Base-by-base conservation (phyloP, 2,329 filamentous ascomycete genomes). In the Endocalyx cinctus region DNA sequence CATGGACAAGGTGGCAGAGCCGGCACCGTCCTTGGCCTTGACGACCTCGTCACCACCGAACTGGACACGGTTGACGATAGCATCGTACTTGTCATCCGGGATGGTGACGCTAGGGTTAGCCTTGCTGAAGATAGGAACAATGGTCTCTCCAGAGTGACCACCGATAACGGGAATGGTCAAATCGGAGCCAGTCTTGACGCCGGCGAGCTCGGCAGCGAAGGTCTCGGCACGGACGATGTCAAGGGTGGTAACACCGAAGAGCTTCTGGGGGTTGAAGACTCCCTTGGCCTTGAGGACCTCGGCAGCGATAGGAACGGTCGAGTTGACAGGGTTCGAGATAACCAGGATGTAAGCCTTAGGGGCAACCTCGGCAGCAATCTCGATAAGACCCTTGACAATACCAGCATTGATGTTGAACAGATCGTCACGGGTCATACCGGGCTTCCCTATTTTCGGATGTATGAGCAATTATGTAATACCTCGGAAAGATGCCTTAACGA, bases 311-410 rank as follows among this genome's bases (percentile, higher is more conserved):
- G 92, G 92, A 38, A 98, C 92, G 37, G 92, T 98, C 33, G 88
- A 95, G 82, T 98, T 98, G 67, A 98, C 92, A 39, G 92, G 92
- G 79, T 98, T 98, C 57, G 90, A 97, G 67, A 98, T 98, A 72
- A 98, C 82, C 47, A 97, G 81, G 62, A 95, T 80, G 70, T 83
- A 95, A 35, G 92, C 92, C 64, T 96, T 94, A 60, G 92, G 92
- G 61, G 82, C 82, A 58, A 84, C 79, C 61, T 96, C 82, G 52
- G 90, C 88, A 54, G 87, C 79, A 33, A 85, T 82, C 73, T 94
- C 84, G 53, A 94, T 83, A 50, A 98, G 77, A 52, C 87, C 88
- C 70, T 92, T 87, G 59, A 98, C 92, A 59, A 98, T 98, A 55
- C 89, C 87, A 41, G 92, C 92, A 65, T 98, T 98, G 76, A 96